phyloP scores from a whole-genome alignment of 1,284 basidiomycete species.

The Papiliotrema fonsecae region DNA sequence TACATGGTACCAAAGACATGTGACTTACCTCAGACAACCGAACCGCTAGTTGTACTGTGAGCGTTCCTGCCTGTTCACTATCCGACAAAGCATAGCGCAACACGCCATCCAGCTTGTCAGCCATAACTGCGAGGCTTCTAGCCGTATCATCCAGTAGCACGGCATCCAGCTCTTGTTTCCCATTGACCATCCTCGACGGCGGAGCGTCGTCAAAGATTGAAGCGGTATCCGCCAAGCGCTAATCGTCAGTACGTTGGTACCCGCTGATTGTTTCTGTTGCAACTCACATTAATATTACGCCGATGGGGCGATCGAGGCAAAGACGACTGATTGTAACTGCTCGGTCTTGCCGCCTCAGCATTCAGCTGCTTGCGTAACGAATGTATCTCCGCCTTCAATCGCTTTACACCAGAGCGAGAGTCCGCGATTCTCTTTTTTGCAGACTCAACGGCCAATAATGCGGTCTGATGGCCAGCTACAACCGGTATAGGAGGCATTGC shows the following conservation, averaged over 20 bases:
- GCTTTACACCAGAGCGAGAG: constrained; percentile 19
- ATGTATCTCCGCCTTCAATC: constrained; percentile 24
- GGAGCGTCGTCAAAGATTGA: constrained; percentile 13
- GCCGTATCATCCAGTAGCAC: constrained; percentile 27
- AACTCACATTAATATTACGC: constrained; percentile 46
- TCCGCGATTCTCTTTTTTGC: constrained; percentile 24
- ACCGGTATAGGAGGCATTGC: too few relatives aligned
- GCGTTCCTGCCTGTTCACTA: constrained; percentile 13
- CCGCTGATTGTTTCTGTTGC: not conserved
- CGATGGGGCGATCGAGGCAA: constrained; percentile 47
- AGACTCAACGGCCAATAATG: constrained; percentile 14
- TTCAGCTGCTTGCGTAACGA: constrained; percentile 21
- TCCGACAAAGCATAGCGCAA: constrained; percentile 25
- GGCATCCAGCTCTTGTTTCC: constrained; percentile 24
- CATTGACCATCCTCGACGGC: constrained; percentile 2
- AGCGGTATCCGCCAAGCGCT: constrained; percentile 27
- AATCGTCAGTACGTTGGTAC: constrained; percentile 2
- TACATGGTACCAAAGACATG: not conserved
- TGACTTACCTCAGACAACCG: constrained; percentile 18
- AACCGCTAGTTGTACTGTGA: constrained; percentile 8
- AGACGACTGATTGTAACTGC: constrained; percentile 13
- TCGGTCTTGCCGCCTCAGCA: constrained; percentile 11
- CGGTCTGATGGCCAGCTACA: constrained; percentile 13
- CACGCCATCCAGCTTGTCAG: constrained; percentile 32
- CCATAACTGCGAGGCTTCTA: constrained; percentile 18